Conservation (phyloP, 2,329 filamentous ascomycete genomes). For the Metarhizium robertsii region DNA sequence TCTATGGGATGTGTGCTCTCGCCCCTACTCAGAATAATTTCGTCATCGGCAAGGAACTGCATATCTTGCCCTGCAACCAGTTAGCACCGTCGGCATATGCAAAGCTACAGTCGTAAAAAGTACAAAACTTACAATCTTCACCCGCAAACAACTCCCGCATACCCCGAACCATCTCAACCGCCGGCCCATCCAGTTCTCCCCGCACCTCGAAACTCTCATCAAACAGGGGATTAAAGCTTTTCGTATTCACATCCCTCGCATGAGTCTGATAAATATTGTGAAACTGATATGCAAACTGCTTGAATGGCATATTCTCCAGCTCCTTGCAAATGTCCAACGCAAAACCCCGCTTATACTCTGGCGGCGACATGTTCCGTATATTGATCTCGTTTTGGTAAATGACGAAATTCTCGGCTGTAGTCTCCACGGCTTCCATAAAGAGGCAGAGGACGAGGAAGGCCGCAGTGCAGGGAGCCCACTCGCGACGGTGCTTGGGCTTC, state of each 20-base stretch:
- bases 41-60: constrained; percentile 35
- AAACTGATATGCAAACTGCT: constrained; percentile 51
- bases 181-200: constrained; percentile 36
- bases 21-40: constrained; percentile 34
- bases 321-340: constrained; percentile 39
- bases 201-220: constrained; percentile 32
- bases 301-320: constrained; percentile 50
- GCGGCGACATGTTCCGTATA: constrained; percentile 26
- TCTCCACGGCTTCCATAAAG: constrained; percentile 49
- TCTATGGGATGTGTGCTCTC: constrained; percentile 38
- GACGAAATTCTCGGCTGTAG: constrained; percentile 42
- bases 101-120: neutral
- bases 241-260: constrained; percentile 35
- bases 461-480: constrained; percentile 49
- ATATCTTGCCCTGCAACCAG: constrained; percentile 23
- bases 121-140: constrained; percentile 31
- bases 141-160: constrained; percentile 36
- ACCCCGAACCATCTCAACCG: constrained; percentile 34
- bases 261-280: constrained; percentile 52
- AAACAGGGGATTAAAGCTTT: constrained; percentile 46
- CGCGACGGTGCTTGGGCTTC: constrained; percentile 41
- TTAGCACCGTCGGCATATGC: constrained; percentile 2
- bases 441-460: constrained; percentile 48
- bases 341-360: constrained; percentile 29
- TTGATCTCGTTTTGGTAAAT: constrained; percentile 41